Conservation (phyloP, 805 yeast species). For the Wickerhamiella kurtzmanii region DNA sequence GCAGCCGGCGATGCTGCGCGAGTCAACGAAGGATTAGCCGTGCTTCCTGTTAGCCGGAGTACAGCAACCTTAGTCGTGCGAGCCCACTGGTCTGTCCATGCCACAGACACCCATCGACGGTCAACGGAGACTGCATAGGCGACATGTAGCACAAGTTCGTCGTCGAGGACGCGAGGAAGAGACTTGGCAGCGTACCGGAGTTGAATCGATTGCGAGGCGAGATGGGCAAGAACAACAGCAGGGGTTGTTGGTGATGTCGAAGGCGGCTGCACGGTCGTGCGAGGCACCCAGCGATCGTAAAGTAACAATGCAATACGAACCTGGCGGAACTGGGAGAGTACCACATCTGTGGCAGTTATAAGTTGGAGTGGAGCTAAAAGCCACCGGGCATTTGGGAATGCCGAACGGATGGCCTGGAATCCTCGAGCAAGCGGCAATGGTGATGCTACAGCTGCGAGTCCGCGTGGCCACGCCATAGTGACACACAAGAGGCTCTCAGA, state of each 20-base stretch:
- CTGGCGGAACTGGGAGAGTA: slow-evolving; percentile 21
- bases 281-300: slow-evolving; percentile 22
- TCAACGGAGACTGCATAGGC: slow-evolving; percentile 76
- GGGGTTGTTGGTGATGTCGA: neutral
- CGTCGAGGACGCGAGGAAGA: slow-evolving; percentile 30
- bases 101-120: slow-evolving; percentile 70
- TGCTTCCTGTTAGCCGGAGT: slow-evolving; percentile 22
- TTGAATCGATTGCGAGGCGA: slow-evolving; percentile 22
- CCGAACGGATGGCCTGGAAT: slow-evolving; percentile 13
- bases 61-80: slow-evolving; percentile 45
- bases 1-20: slow-evolving; percentile 5
- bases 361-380: slow-evolving; percentile 14
- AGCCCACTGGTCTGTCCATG: slow-evolving; percentile 84
- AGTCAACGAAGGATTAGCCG: neutral
- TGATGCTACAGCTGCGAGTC: slow-evolving; percentile 4
- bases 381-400: slow-evolving; percentile 14
- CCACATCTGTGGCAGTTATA: slow-evolving; percentile 19
- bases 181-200: slow-evolving; percentile 13
- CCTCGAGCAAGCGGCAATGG: slow-evolving; percentile 20
- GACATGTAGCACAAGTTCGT: slow-evolving; percentile 69
- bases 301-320: slow-evolving; percentile 21
- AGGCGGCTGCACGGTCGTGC: slow-evolving; percentile 1
- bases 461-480: slow-evolving; percentile 16
- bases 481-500: slow-evolving; percentile 9
- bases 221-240: slow-evolving; percentile 26